A percentile compares a stretch with the other conserved stretches of the same genome.
Evolutionary conservation across 441 rosid species (phyloP).

Genomic region (Pelargonium fulgidum): DNA sequence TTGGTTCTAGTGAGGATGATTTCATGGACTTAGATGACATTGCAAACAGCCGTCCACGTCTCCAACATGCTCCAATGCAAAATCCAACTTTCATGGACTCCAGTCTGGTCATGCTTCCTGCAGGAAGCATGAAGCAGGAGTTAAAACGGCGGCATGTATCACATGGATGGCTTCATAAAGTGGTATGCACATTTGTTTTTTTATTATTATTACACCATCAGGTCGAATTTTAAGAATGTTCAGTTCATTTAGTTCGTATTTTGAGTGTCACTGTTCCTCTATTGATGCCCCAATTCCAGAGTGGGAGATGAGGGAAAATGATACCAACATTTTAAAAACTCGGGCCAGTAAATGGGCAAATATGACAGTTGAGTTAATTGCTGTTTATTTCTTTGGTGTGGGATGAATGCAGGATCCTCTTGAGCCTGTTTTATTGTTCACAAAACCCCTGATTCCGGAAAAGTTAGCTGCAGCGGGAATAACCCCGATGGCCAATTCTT

Average conservation of each 20-base stretch:
- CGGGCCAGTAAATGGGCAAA: not conserved
- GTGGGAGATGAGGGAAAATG: not conserved
- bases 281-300: not conserved
- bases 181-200: conserved; percentile 35
- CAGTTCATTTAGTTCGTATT: not conserved
- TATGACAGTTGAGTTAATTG: not conserved
- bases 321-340: not conserved
- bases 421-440: conserved; percentile 80
- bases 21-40: conserved; percentile 78
- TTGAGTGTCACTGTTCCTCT: not conserved
- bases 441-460: conserved; percentile 85
- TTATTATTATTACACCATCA: not conserved
- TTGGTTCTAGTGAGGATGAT: conserved; percentile 85
- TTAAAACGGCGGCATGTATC: conserved; percentile 51
- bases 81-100: conserved; percentile 46
- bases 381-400: not conserved
- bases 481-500: conserved; percentile 52
- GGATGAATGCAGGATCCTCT: conserved; percentile 64
- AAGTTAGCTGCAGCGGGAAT: conserved; percentile 80
- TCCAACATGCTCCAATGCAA: conserved; percentile 42
- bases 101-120: conserved; percentile 34
- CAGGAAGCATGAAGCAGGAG: conserved; percentile 58
- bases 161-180: conserved; percentile 75
- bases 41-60: conserved; percentile 45
- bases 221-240: not conserved